Base-by-base conservation (phyloP, 2,329 filamentous ascomycete species). In the Aspergillus thermomutatus region DNA sequence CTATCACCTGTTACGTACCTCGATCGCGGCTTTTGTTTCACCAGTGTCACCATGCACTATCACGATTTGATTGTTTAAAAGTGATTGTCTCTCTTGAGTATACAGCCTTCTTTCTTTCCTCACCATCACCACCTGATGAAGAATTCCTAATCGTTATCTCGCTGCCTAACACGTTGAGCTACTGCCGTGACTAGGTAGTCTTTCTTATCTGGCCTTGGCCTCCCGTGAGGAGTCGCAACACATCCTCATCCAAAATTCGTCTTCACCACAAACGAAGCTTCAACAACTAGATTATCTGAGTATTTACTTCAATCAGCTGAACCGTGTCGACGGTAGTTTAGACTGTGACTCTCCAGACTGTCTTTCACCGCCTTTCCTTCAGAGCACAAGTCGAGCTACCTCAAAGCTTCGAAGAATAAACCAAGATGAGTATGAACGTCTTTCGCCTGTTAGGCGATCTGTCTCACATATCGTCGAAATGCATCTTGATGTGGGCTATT, bases 401-500 rank as follows among this genome's bases (percentile, higher is more conserved):
- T 21, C 4, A 49, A 23, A 50, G 2, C 48, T 21, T n/a, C 50
- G 46, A 37, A 49, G 68, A 61, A 37, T 37, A 23, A 34, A 11
- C 19, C 45, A 19, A 45, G 52, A 61, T 69, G 50, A 54, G 50
- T 28, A 17, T 60, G 59, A 77, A 75, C 56, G 65, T 82, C 58
- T 87, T 96, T 76, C 90, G 91, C 68, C 83, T 95, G 68, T 74
- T 91, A 67, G 93, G 85, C 71, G 93, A 97, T 73, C 75, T 93
- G 66, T 91, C 89, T 68, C 93, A 97, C 72, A 85, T 91, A 48
- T 80, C 86, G 50, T 94, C 92, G 56, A 97, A 96, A 82, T 86
- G 87, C 73, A 94, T 97, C 70, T 83, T 97, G 66, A 91, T 97
- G 77, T 90, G 87, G 79, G 87, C 92, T 54, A 96, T 97, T 68